phyloP scores from a whole-genome alignment of 2,329 filamentous ascomycete species.

The Monilinia fructicola region DNA sequence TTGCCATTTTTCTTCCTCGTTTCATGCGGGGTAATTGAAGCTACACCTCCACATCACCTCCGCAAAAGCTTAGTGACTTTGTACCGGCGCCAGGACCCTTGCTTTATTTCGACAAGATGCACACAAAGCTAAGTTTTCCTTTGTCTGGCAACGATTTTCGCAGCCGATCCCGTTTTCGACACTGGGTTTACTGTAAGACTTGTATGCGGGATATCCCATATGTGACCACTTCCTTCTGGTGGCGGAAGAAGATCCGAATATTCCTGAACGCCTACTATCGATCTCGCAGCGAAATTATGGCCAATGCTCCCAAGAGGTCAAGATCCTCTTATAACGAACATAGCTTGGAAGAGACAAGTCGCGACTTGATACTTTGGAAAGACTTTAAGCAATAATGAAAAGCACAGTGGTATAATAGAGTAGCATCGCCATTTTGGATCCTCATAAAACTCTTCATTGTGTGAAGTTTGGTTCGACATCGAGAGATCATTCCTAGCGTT shows the following conservation, averaged over 20 bases:
- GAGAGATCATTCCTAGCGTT: neutral
- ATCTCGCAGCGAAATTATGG: neutral
- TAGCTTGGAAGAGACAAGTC: too few relatives aligned
- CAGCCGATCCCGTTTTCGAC: neutral
- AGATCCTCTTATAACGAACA: neutral
- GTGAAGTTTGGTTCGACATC: neutral
- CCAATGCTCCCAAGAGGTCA: neutral
- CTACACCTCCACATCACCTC: neutral
- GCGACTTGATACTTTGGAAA: too few relatives aligned
- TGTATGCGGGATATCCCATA: neutral
- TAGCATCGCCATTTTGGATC: too few relatives aligned
- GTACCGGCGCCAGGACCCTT: neutral
- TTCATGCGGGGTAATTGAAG: slow-evolving; percentile 5
- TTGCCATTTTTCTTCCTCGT: neutral
- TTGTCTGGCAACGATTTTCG: neutral
- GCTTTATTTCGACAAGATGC: slow-evolving; percentile 8
- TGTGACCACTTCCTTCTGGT: neutral
- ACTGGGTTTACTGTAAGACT: neutral
- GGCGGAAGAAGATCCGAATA: neutral
- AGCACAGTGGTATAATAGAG: too few relatives aligned
- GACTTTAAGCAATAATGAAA: too few relatives aligned
- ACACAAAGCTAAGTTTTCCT: neutral
- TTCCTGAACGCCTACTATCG: neutral
- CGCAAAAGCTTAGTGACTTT: slow-evolving; percentile 12
- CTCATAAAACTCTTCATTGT: neutral